Conservation (phyloP, 306 rosid species). For the Prosopis cineraria region DNA sequence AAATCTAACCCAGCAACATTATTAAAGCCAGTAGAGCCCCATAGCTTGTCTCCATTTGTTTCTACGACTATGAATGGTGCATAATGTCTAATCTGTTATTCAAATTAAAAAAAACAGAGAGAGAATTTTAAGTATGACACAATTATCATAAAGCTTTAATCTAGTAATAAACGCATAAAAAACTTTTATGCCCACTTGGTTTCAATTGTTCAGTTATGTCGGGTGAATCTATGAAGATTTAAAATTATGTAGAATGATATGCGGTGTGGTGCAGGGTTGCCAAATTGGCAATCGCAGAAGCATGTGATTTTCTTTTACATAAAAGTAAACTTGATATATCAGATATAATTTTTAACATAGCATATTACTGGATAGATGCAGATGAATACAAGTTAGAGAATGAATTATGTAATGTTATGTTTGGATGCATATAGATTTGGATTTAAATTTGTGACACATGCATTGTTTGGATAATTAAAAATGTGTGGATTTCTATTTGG, state of each 20-base stretch:
- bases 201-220: neutral
- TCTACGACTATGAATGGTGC: slow-evolving; percentile 71
- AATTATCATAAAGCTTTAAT: neutral
- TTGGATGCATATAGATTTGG: too few relatives aligned
- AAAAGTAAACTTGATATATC: neutral
- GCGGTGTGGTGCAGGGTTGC: neutral
- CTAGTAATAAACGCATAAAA: neutral
- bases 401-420: too few relatives aligned
- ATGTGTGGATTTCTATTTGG: too few relatives aligned
- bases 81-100: slow-evolving; percentile 79
- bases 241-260: neutral
- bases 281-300: neutral
- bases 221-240: neutral
- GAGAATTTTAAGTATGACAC: slow-evolving; percentile 1
- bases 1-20: slow-evolving; percentile 77
- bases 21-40: slow-evolving; percentile 80
- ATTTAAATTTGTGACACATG: too few relatives aligned
- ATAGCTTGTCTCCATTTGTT: slow-evolving; percentile 76
- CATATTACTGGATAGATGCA: neutral
- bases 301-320: neutral
- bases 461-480: too few relatives aligned
- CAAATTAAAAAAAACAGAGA: neutral
- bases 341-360: neutral
- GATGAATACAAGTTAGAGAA: neutral
- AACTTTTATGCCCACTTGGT: neutral